Base-by-base conservation (phyloP, 2,329 filamentous ascomycete genomes). In the Alternaria brassicicola region DNA sequence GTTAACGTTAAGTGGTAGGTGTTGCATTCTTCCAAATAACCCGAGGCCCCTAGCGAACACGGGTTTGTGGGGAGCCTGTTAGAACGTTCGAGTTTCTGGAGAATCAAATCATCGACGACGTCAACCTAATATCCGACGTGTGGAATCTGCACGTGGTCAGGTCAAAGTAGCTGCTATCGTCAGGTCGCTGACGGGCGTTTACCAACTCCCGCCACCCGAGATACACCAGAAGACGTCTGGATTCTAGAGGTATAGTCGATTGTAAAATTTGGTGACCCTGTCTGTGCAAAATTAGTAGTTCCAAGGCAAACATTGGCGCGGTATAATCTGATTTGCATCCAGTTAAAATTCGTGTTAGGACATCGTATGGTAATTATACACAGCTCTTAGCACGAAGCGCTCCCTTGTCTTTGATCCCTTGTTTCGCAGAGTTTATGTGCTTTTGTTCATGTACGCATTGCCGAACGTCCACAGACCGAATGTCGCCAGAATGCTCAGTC, bases 401-500 rank as follows among this genome's bases (percentile, higher is more conserved):
- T 33, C 30, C 3, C 9, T n/a, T 25, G 23, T 35, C 21, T 43
- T 21, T 9, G 8, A 6, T 8, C 10, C 15, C 38, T 25, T 41
- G 39, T 38, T 12, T 23, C 17, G 12, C 23, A 53, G 9, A 4
- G 10, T 35, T 43, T n/a, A 59, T 50, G 39, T 46, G 23, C 52
- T 45, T 39, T 55, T 35, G 38, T 51, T 53, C 57, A 59, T 52
- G 62, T 80, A 90, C 36, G 89, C 92, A 71, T 84, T 85, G 59
- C 92, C 93, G 80, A 95, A 98, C 23, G 89, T 88, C 71, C 87
- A 83, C 67, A 96, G 74, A 15, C 94, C 94, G 76, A 91, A 92
- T 9, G 88, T 81, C 13, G 94, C 92, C 72, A 98, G 74, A 46
- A 93, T 72, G 72, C 91, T 94, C 72, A 99, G 80, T 10, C 89